Conservation (phyloP, 2,329 filamentous ascomycete species). For the Xylariales sp. region DNA sequence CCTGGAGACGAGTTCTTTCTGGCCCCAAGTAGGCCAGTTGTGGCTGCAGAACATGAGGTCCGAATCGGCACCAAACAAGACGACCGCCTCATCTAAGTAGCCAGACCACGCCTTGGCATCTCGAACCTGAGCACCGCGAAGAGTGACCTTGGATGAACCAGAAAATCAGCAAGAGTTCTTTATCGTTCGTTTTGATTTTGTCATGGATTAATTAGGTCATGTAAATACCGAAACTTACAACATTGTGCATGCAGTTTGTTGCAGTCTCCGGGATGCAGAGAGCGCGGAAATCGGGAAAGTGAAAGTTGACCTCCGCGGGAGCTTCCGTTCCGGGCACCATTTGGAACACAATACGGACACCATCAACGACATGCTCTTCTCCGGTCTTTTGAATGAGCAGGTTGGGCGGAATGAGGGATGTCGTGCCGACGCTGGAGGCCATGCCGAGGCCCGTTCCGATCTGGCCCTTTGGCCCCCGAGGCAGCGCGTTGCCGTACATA, state of each 20-base stretch:
- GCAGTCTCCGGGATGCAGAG: conserved; percentile 33
- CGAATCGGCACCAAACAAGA: conserved; percentile 24
- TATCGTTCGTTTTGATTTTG: too few relatives aligned
- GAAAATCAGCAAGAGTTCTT: too few relatives aligned
- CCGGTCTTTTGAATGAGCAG: conserved; percentile 25
- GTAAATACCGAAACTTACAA: too few relatives aligned
- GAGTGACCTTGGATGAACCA: too few relatives aligned
- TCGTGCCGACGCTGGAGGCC: conserved; percentile 23
- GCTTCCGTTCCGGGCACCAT: conserved; percentile 36
- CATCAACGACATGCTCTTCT: conserved; percentile 25
- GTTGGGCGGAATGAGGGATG: conserved; percentile 30
- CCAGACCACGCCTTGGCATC: conserved; percentile 34
- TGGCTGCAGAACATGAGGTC: conserved; percentile 33
- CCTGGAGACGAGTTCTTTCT: conserved; percentile 15
- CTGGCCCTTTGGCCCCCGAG: conserved; percentile 23
- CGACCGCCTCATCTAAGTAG: conserved; percentile 31
- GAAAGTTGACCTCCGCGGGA: conserved; percentile 35
- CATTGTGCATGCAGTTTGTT: conserved; percentile 36
- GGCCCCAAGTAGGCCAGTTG: conserved; percentile 37
- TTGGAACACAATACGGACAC: conserved; percentile 33
- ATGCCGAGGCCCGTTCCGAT: conserved; percentile 33
- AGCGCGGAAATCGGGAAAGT: conserved; percentile 30
- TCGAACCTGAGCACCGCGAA: conserved; percentile 34
- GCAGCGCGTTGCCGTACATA: conserved; percentile 33
- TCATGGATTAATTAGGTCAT: too few relatives aligned